phyloP scores from a whole-genome alignment of 495 filamentous ascomycete species.

The Trichoderma asperelloides region DNA sequence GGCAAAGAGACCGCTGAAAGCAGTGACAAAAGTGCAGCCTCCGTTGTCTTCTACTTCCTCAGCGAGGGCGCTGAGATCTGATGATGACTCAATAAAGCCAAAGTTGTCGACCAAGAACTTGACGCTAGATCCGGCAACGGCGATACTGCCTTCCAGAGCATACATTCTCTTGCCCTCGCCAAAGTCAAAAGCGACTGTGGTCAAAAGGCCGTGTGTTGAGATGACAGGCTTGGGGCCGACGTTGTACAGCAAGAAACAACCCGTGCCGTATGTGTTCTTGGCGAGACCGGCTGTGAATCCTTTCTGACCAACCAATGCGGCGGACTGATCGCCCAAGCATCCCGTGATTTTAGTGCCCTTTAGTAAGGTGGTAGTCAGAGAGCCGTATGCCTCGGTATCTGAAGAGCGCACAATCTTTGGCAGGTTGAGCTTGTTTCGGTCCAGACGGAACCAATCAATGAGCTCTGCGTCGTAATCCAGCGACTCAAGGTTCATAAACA shows the following conservation, averaged over 20 bases:
- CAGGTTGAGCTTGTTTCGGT: constrained; percentile 49
- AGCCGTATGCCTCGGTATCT: constrained; percentile 55
- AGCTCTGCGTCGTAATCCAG: constrained; percentile 62
- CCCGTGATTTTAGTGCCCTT: constrained; percentile 39
- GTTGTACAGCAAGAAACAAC: constrained; percentile 76
- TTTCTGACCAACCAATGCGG: constrained; percentile 69
- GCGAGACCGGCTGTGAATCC: constrained; percentile 63
- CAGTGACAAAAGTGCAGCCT: constrained; percentile 72
- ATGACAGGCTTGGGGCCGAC: constrained; percentile 71
- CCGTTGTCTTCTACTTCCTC: constrained; percentile 63
- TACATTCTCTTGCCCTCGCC: constrained; percentile 60
- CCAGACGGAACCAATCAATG: constrained; percentile 63
- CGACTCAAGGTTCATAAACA: constrained; percentile 74
- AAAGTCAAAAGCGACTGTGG: constrained; percentile 66
- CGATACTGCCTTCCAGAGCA: constrained; percentile 69
- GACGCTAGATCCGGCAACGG: constrained; percentile 67
- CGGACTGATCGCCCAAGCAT: constrained; percentile 66
- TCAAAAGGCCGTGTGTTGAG: constrained; percentile 64
- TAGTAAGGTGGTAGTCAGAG: constrained; percentile 46
- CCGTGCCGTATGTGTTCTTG: constrained; percentile 80
- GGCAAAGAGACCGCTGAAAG: constrained; percentile 74
- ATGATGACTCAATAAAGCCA: constrained; percentile 60
- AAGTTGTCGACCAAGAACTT: constrained; percentile 74
- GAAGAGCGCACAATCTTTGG: constrained; percentile 69
- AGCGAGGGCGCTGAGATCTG: constrained; percentile 64